Percentiles rank a stretch among this genome's conserved stretches.
Evolutionary conservation across 495 filamentous ascomycete species (phyloP).

Genomic region (Aspergillus carlsbadensis): DNA sequence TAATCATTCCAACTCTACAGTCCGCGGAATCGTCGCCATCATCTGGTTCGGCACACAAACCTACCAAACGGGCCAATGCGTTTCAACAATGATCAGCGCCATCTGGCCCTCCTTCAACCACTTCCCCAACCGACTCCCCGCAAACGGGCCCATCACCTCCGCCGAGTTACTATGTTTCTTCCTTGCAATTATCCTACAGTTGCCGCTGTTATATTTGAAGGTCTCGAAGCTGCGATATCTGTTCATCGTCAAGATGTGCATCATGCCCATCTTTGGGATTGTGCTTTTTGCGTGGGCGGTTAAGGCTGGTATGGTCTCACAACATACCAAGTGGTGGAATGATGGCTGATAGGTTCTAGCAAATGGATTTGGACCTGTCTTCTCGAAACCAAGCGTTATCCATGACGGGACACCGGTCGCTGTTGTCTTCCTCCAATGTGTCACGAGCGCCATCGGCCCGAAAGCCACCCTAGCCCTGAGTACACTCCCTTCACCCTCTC

Average conservation of each 20-base stretch:
- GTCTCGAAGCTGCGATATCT: constrained; percentile 56
- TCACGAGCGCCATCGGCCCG: constrained; percentile 22
- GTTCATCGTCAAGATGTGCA: constrained; percentile 57
- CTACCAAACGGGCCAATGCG: constrained; percentile 51
- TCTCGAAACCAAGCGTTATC: constrained; percentile 24
- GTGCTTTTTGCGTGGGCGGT: constrained; percentile 56
- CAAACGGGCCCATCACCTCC: constrained; percentile 43
- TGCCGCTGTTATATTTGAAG: constrained; percentile 47
- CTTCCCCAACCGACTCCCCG: constrained; percentile 50
- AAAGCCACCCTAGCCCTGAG: constrained; percentile 40
- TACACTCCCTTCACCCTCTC: background rate
- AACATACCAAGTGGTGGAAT: background rate
- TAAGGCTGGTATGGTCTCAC: constrained; percentile 12
- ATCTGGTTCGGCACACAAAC: constrained; percentile 31
- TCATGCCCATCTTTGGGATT: constrained; percentile 51
- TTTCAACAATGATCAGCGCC: constrained; percentile 50
- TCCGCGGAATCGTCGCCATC: constrained; percentile 28
- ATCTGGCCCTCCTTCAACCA: constrained; percentile 58
- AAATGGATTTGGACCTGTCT: constrained; percentile 36
- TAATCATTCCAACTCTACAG: constrained; percentile 12
- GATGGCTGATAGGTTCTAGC: constrained; percentile 26
- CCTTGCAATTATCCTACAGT: constrained; percentile 49
- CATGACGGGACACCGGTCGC: constrained; percentile 21
- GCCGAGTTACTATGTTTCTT: constrained; percentile 48
- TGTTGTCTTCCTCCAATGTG: constrained; percentile 26